Percentiles rank a stretch among this genome's conserved stretches.
Evolutionary conservation across 1,284 basidiomycete genomes (phyloP).

Genomic region (Leucoagaricus sp.): DNA sequence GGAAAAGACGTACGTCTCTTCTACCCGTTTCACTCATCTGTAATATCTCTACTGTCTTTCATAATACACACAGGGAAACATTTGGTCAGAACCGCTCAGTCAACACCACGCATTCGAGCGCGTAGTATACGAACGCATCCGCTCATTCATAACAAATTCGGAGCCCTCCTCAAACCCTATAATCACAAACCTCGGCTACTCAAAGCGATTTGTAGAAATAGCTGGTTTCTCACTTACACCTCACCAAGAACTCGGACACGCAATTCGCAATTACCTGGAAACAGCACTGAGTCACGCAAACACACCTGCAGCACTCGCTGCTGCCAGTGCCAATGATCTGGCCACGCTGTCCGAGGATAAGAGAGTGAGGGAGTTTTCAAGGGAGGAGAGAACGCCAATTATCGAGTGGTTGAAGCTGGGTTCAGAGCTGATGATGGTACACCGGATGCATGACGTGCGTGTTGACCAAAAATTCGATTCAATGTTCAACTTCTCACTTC

Average conservation of each 20-base stretch:
- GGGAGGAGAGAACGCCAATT: slow-evolving; percentile 25
- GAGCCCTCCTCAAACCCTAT: slow-evolving; percentile 1
- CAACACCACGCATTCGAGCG: not conserved
- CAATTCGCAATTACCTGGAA: slow-evolving; percentile 12
- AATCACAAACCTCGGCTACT: slow-evolving; percentile 10
- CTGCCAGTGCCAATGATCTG: slow-evolving; percentile 20
- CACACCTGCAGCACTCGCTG: slow-evolving; percentile 12
- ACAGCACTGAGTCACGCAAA: slow-evolving; percentile 7
- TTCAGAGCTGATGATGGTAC: slow-evolving; percentile 26
- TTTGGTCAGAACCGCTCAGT: slow-evolving; percentile 13
- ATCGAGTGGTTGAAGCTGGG: slow-evolving; percentile 28
- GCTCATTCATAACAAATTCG: not conserved
- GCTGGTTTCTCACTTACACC: slow-evolving; percentile 16
- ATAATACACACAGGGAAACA: slow-evolving; percentile 3
- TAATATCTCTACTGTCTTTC: not conserved
- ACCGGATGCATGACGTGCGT: slow-evolving; percentile 28
- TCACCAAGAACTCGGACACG: slow-evolving; percentile 13
- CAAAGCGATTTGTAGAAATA: slow-evolving; percentile 11
- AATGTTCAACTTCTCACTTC: not conserved
- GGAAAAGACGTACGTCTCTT: slow-evolving; percentile 20
- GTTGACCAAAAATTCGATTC: not conserved
- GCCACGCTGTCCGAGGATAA: slow-evolving; percentile 27
- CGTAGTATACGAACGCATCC: not conserved
- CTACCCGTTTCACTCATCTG: not conserved
- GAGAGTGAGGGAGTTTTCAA: slow-evolving; percentile 32